A percentile compares a stretch with the other conserved stretches of the same genome.
phyloP scores from a whole-genome alignment of 2,329 filamentous ascomycete species.

The Sclerotinia sclerotiorum region DNA sequence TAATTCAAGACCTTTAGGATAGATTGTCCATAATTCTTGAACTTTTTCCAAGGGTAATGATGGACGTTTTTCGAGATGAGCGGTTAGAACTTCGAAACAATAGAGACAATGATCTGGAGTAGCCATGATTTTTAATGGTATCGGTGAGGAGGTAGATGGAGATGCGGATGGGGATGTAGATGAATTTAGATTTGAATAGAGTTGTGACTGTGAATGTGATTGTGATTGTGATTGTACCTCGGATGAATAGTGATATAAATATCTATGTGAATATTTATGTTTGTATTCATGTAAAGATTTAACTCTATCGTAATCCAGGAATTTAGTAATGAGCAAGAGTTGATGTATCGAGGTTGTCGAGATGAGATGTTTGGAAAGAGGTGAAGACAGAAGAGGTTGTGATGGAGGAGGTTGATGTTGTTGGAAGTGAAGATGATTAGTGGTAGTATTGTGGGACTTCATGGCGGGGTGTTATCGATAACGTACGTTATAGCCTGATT shows the following conservation, averaged over 20 bases:
- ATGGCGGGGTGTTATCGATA: slow-evolving; percentile 16
- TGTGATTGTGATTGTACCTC: neutral
- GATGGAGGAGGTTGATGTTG: neutral
- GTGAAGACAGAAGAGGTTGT: neutral
- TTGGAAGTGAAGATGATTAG: neutral
- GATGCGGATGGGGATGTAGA: neutral
- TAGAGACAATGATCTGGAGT: slow-evolving; percentile 82
- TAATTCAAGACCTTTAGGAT: slow-evolving; percentile 43
- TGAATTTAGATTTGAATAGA: neutral
- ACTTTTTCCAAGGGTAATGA: slow-evolving; percentile 67
- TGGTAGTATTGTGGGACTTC: slow-evolving; percentile 13
- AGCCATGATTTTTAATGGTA: slow-evolving; percentile 61
- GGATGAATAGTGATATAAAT: neutral
- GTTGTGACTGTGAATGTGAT: neutral
- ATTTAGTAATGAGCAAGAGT: neutral
- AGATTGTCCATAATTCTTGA: slow-evolving; percentile 59
- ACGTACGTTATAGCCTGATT: neutral
- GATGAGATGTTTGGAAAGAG: neutral
- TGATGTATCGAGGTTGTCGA: neutral
- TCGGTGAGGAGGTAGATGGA: neutral
- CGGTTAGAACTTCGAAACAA: slow-evolving; percentile 85
- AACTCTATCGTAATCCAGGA: neutral
- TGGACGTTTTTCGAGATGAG: slow-evolving; percentile 69
- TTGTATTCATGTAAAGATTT: neutral
- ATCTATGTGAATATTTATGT: neutral